Base-by-base conservation (phyloP, 2,329 filamentous ascomycete genomes). In the Colletotrichum sojae region DNA sequence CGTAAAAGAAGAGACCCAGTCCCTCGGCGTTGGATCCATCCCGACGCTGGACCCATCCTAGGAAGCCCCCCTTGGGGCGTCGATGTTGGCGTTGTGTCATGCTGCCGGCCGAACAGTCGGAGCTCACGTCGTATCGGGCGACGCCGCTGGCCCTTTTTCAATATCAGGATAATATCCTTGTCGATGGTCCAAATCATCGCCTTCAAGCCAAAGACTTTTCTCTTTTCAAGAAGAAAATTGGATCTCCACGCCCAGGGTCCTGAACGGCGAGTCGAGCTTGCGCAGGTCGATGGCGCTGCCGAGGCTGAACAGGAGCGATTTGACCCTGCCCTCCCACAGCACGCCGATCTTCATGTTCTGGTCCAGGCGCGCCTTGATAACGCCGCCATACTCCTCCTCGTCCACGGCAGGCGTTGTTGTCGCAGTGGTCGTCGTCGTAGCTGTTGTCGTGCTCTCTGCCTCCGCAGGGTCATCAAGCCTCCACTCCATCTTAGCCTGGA, bases 271-370 rank as follows among this genome's bases (percentile, higher is more conserved):
- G 77, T 95, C 92, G 72, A 90, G 85, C 75, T 89, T 90, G 76
- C 89, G 90, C 76, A 96, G 85, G 77, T 97, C 94, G 63, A 99
- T 89, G 58, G 90, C 93, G 66, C 94, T 94, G 10, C 96, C 96
- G 49, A 97, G 86, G 74, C 94, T 97, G 78, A 98, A 97, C 66
- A 99, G 86, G 68, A 99, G 83, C 73, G 97, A 95, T 83, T 98
- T 97, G 69, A 97, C 89, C 63, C 94, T 88, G 2, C 95, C 95
- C 79, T 98, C 95, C 95, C 96, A 99, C 22, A 98, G 82, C 58
- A 98, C 79, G 1, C 94, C 93, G 62, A 98, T 89, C 72, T 91
- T 91, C 83, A 94, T 91, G 73, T 95, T 92, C 82, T 98, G 95
- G 77, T 98, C 94, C 60, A 98, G 85, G 57, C 93, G 89, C 52